phyloP scores from a whole-genome alignment of 257 asterid genomes.

The Solanum rostratum region DNA sequence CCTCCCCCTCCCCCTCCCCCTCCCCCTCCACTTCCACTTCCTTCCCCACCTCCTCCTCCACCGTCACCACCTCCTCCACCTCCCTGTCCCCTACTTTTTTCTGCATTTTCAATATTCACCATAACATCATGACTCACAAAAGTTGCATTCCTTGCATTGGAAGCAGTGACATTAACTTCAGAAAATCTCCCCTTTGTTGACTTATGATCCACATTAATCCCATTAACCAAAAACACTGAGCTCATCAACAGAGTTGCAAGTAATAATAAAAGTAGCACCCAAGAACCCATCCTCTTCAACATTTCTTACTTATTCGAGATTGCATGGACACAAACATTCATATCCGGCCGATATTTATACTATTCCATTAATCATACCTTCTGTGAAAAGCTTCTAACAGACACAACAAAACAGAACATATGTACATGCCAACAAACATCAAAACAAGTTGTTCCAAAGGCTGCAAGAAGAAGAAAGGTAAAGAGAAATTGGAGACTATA shows the following conservation, averaged over 20 bases:
- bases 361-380: not conserved
- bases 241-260: conserved; percentile 17
- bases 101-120: not conserved
- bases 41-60: rapidly evolving
- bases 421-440: not conserved
- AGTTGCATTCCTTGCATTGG: conserved; percentile 9
- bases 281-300: conserved; percentile 12
- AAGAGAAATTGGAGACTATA: not conserved
- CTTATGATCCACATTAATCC: not conserved
- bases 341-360: conserved; percentile 4
- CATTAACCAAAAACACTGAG: conserved; percentile 17
- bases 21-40: not conserved
- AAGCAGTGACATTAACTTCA: not conserved
- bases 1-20: not conserved
- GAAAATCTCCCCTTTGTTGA: not conserved
- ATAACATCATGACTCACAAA: not conserved
- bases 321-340: not conserved
- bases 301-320: conserved; percentile 1
- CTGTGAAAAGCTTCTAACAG: not conserved
- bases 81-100: not conserved
- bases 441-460: not conserved
- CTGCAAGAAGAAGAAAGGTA: conserved; percentile 3
- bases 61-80: not conserved
- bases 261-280: conserved; percentile 1
- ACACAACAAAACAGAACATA: not conserved